phyloP scores from a whole-genome alignment of 192 early-diverging fungal genomes.

The Cladochytrium replicatum region DNA sequence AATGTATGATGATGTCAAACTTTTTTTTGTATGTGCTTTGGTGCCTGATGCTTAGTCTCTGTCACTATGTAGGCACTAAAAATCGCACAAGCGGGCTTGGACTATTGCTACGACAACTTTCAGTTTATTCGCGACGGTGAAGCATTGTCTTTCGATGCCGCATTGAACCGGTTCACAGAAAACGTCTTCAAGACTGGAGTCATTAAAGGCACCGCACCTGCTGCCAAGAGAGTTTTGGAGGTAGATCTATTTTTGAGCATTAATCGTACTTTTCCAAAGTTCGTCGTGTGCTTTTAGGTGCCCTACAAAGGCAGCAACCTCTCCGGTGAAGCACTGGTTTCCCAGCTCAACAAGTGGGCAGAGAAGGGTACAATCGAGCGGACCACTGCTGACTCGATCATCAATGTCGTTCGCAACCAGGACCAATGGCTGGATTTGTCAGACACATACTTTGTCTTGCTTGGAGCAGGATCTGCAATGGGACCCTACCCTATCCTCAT shows the following conservation, averaged over 20 bases:
- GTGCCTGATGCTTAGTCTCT: neutral
- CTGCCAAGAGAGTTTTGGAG: no score
- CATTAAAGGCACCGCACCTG: conserved; percentile 1
- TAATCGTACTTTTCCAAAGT: no score
- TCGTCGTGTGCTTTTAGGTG: no score
- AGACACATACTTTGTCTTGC: neutral
- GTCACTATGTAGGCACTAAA: neutral
- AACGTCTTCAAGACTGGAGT: conserved; percentile 5
- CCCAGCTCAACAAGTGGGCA: neutral
- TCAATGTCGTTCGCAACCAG: neutral
- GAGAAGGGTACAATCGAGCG: conserved; percentile 10
- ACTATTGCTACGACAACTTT: conserved; percentile 9
- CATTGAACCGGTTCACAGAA: neutral
- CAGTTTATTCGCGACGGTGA: conserved; percentile 5
- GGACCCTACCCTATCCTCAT: neutral
- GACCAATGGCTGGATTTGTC: conserved; percentile 1
- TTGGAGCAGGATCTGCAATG: conserved; percentile 9
- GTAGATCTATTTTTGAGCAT: no score
- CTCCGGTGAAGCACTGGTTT: conserved; percentile 1
- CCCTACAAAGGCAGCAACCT: conserved; percentile 7
- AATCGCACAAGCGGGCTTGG: neutral
- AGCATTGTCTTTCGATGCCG: conserved; percentile 1
- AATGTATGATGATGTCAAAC: neutral
- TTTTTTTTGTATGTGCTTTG: neutral
- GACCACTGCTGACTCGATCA: neutral